Base-by-base conservation (phyloP, 352 stramenopile genomes). In the Thalassiosira ordinaria region DNA sequence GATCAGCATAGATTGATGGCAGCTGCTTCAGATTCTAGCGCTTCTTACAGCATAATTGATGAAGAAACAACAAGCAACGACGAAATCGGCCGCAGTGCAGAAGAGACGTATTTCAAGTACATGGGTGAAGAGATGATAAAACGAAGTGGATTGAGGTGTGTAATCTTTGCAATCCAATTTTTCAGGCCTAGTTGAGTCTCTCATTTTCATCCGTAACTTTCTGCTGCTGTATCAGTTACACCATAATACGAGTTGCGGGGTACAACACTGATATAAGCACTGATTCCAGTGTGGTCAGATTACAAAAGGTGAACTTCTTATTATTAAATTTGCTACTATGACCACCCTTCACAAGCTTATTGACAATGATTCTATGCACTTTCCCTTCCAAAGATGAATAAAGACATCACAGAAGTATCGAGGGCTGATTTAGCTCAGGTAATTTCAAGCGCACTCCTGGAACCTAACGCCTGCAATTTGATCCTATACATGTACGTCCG, bases 61-160 rank as follows among this genome's bases (percentile, higher is more conserved):
- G 63, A 80, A 63, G 37, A 75, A 20, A 60, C n/a, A 22, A n/a
- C 73, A 3, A 64, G 74, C 0, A 52, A 81, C 24, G 64, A 82
- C 71, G 27, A 29, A n/a, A 69, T 35, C 18, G 55, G 65, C 59
- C 70, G 85, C 14, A 90, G 53, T 52, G 18, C 53, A 4, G 86
- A 91, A 71, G 89, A 92, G 71, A 90, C 85, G 4, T 94, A 94
- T 72, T 94, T 86, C 69, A 94, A 94, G 51, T 94, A 89, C 56
- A 84, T 79, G 37, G 89, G 87, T 1, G 89, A 94, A 75, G 85
- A 94, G 61, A 91, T 92, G 18, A 74, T 94, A 31, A 89, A 86
- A 53, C 82, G 86, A 24, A 92, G 86, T 78, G 89, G 89, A 35
- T 66, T 93, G 33, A 80, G 67, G 75, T 84, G 35, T 66, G 68